These are phyloP conservation scores for Ciborinia camelliae DNA, from an alignment of 2,329 filamentous ascomycete species.

Conservation along the genomic window DNA sequence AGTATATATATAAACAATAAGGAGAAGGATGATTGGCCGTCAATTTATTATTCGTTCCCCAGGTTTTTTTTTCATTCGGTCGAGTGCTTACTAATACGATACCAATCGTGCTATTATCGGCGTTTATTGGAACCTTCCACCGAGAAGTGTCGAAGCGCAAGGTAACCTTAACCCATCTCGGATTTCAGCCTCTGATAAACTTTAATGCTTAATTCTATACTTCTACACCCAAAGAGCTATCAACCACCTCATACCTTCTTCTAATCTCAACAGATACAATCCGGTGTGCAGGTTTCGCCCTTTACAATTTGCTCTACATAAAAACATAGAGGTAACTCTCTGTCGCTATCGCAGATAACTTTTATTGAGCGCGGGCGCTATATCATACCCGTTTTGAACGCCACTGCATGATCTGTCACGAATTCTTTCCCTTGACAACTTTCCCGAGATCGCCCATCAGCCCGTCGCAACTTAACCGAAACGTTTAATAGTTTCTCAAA, in stretches of 20 bases:
- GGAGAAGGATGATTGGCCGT: background rate
- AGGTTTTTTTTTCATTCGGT: background rate
- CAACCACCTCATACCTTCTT: constrained; percentile 7
- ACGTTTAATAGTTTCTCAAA: constrained; percentile 32
- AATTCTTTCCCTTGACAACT: constrained; percentile 31
- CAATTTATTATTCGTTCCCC: background rate
- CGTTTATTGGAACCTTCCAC: background rate
- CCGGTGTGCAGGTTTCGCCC: constrained; percentile 36
- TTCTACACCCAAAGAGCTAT: constrained; percentile 14
- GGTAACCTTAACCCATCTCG: constrained; percentile 10
- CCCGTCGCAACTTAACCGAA: constrained; percentile 37
- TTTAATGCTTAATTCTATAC: constrained; percentile 12
- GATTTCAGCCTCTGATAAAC: constrained; percentile 17
- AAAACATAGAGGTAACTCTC: constrained; percentile 13
- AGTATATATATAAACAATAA: background rate
- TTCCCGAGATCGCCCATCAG: constrained; percentile 34
- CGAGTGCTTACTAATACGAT: constrained; percentile 7
- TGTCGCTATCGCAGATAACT: constrained; percentile 26
- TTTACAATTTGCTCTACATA: constrained; percentile 29
- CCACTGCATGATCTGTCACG: constrained; percentile 38
- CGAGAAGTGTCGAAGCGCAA: constrained; percentile 4
- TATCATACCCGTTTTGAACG: constrained; percentile 31
- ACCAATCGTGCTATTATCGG: background rate
- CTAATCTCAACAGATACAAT: background rate
- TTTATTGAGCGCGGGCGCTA: constrained; percentile 39